Evolutionary conservation across 495 filamentous ascomycete species (phyloP), one percentile per base, ranked within the genome.

Genomic region (Pseudevernia furfuracea): DNA sequence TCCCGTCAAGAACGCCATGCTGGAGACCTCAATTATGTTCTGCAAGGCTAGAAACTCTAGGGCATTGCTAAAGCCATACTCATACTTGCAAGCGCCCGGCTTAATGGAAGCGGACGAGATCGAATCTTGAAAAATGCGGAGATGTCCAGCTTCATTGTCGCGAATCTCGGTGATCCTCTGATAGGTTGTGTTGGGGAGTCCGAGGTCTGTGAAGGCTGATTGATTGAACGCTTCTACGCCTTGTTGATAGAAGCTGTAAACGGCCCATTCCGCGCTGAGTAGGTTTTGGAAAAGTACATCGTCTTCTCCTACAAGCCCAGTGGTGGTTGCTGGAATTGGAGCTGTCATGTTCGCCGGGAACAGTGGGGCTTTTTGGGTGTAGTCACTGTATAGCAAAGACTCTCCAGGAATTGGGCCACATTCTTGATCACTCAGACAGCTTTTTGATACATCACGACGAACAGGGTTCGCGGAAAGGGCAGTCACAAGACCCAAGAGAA

Each of bases 21-120:
- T 61, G 30, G 59, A 61, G 59, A 61, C 44, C 25, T 61, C 59
- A 14, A 61, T 61, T 32, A 61, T 61, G 19, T 61, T 61, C 44
- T 61, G 59, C n/a, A 61, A 9, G 23, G 59, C 39, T 34, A 61
- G 19, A 61, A 61, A 61, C 7, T 38, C 32, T 12, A 48, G 37
- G 34, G 59, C 59, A 49, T 61, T 21, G 6, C 7, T 28, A 19
- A 34, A 52, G 19, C 30, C 44, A 39, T 28, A 61, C 4, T 61
- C 41, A 37, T 52, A 61, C 32, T 12, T 61, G 59, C 59, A 61
- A 32, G 59, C 17, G 4, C 59, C 59, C 23, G 59, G 59, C 44
- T 61, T 61, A 12, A 61, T 32, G 19, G 59, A 61, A 15, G 39
- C 21, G 44, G 59, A 34, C 44, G 59, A 61, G 14, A 61, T 61